These are phyloP conservation scores for Ceratocystis colombiana DNA, from an alignment of 2,329 filamentous ascomycete genomes.

Conservation along the genomic window DNA sequence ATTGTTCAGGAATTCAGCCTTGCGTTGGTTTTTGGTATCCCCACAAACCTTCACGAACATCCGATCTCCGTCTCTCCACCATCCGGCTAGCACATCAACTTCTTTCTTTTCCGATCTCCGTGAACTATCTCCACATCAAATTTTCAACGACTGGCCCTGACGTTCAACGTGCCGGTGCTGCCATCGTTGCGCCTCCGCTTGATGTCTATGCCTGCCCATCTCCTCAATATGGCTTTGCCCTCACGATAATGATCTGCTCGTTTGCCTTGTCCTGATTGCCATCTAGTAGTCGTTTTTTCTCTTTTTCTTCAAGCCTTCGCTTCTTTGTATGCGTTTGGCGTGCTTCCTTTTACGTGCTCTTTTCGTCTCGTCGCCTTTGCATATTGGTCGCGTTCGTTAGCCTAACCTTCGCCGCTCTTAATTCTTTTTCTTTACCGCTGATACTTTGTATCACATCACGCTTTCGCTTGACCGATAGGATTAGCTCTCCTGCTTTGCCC, in stretches of 20 bases:
- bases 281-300: slow-evolving; percentile 27
- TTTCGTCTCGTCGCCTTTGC: neutral
- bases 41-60: neutral
- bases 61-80: neutral
- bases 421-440: slow-evolving; percentile 3
- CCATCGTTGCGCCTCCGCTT: slow-evolving; percentile 10
- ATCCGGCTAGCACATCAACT: slow-evolving; percentile 1
- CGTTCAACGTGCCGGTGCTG: neutral
- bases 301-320: slow-evolving; percentile 24
- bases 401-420: neutral
- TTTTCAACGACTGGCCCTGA: neutral
- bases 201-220: slow-evolving; percentile 4
- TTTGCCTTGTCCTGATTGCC: slow-evolving; percentile 16
- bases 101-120: neutral
- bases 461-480: slow-evolving; percentile 7
- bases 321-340: neutral
- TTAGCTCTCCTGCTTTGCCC: neutral
- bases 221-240: slow-evolving; percentile 23
- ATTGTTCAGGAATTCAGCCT: neutral
- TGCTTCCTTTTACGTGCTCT: neutral
- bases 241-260: slow-evolving; percentile 22
- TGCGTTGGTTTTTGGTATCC: neutral
- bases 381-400: neutral
- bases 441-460: slow-evolving; percentile 14
- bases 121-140: neutral